Base-by-base conservation (phyloP, 768 basidiomycete species). In the Lentinus tigrinus region DNA sequence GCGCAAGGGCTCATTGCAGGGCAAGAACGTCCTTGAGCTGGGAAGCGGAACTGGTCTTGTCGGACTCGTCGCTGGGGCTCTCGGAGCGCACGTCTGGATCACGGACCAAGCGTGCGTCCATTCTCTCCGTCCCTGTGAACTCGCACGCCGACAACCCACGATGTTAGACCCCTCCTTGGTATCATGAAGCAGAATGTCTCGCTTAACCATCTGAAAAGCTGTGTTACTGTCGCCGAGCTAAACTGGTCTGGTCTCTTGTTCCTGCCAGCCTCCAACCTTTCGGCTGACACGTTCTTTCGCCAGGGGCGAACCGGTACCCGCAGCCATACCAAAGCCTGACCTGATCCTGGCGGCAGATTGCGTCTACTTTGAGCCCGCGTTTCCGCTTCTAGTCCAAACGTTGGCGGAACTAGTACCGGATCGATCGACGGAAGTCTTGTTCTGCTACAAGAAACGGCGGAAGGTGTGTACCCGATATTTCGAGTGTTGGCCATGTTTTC, bases 361-460 rank as follows among this genome's bases (percentile, higher is more conserved):
- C 64, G 94, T 98, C 9, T 98, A 98, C 75, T 94, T 93, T 63
- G 95, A 97, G 72, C 92, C 93, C 13, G 86, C 92, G 0, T 98
- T 97, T 66, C 89, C 93, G 8, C 80, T 95, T 13, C 82, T 98
- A 1, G 89, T 95, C 2, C 73, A 86, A 62, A 95, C 94, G 0
- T 77, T 98, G 31, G 78, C 75, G 34, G 82, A 87, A 43, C 81
- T 96, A 37, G 76, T 70, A 3, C 46, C 64, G 0, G 75, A 78
- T 21, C 69, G 71, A 37, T 71, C 72, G 19, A 82, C 88, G 17
- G 88, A 93, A 56, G 81, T 95, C 39, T 71, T 96, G 36, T 94
- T 98, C 73, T 95, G 93, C 69, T 96, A 94, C 76, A 95, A 95
- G 75, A 96, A 95, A 68, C 81, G 95, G 52, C 81, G 95, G 74